These are phyloP conservation scores for Fusarium sp. DNA, from an alignment of 2,329 filamentous ascomycete species.

Conservation along the genomic window DNA sequence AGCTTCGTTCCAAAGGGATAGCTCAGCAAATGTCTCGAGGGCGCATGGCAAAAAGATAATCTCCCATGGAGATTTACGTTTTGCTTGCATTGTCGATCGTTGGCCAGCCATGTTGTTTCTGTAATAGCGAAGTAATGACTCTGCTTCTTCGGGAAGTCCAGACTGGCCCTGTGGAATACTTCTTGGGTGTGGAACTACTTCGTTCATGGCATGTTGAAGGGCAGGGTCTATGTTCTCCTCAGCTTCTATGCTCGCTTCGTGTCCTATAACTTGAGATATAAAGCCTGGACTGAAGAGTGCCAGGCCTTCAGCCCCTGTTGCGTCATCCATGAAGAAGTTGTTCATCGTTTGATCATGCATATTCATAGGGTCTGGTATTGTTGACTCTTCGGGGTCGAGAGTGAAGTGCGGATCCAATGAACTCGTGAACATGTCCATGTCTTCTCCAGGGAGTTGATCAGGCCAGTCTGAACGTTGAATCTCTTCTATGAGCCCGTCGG, in stretches of 20 bases:
- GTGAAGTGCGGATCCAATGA: constrained; percentile 33
- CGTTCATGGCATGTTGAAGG: neutral
- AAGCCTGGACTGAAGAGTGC: constrained; percentile 45
- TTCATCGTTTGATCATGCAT: constrained; percentile 29
- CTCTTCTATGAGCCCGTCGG: constrained; percentile 42
- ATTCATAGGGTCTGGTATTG: constrained; percentile 16
- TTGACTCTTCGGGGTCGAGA: constrained; percentile 11
- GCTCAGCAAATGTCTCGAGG: constrained; percentile 59
- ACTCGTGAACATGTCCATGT: constrained; percentile 41
- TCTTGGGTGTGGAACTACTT: constrained; percentile 11
- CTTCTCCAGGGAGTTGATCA: constrained; percentile 37
- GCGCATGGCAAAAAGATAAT: constrained; percentile 60
- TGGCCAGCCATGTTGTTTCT: constrained; percentile 49
- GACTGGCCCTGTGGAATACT: neutral
- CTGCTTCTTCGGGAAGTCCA: constrained; percentile 45
- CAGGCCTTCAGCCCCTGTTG: constrained; percentile 41
- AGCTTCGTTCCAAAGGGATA: constrained; percentile 58
- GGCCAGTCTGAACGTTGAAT: constrained; percentile 44
- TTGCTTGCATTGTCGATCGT: constrained; percentile 47
- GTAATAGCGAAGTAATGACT: constrained; percentile 51
- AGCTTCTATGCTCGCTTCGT: neutral
- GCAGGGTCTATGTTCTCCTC: neutral
- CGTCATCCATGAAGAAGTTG: constrained; percentile 42
- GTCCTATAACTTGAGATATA: constrained; percentile 42
- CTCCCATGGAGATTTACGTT: constrained; percentile 61